Evolutionary conservation across 768 basidiomycete species (phyloP), one percentile per base, ranked within the genome.

Genomic region (Kwoniella europaea): DNA sequence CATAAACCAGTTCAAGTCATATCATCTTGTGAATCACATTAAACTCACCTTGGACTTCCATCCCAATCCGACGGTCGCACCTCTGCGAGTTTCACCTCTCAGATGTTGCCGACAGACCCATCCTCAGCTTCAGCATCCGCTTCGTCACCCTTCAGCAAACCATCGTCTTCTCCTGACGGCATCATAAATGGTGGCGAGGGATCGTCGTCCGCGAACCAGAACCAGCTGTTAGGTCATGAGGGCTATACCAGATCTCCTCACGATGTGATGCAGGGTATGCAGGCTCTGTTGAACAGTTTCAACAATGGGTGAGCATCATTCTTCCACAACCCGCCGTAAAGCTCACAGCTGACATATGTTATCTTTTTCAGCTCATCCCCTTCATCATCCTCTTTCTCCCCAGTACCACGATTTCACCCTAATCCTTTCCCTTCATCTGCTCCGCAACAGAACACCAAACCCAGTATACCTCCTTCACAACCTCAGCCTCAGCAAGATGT

Each of bases 61-160:
- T 12, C 9, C 27, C 55, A 16, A 29, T 4, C 44, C 4, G 4
- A 24, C n/a, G 1, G 55, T 44, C 55, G 44, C 35, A 22, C 9
- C 15, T 58, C 56, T 52, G 35, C 41, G 59, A 61, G 59, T 24
- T 20, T 53, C 4, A n/a, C 18, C 35, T 16, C 29, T 27, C 41
- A 44, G 59, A 71, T 71, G 69, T 22, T 59, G 50, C 72, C 74
- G 29, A 71, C 72, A 61, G 75, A 76, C 46, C 46, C 46, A 42
- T 61, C 59, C 35, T 75, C 75, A 12, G 73, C 77, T 22, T 76
- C 77, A n/a, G 53, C 71, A n/a, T 63, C 74, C 12, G 43, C 71
- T 29, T 69, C 69, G 10, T 75, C 75, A 9, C 77, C 75, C 13
- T 76, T 74, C 64, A 74, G 60, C 10, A 65, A 65, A 6, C 74